Conservation (phyloP, 1,284 basidiomycete genomes). For the Ceratobasidium sp. region DNA sequence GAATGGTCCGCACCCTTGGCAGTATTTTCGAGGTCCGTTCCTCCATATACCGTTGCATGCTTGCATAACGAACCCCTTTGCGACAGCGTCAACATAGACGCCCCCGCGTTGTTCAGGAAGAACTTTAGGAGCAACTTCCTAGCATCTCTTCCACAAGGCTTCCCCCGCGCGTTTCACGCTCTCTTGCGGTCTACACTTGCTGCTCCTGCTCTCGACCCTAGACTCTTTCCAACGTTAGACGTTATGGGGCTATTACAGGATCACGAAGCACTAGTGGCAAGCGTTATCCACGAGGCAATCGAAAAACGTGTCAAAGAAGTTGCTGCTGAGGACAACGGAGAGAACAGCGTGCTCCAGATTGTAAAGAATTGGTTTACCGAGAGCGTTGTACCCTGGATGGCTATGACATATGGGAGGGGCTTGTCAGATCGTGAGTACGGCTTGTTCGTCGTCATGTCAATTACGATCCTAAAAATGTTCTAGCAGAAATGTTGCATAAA, state of each 20-base stretch:
- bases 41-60: constrained; percentile 15
- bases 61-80: constrained; percentile 16
- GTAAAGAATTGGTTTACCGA: constrained; percentile 82
- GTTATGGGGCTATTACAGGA: constrained; percentile 84
- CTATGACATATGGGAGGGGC: constrained; percentile 79
- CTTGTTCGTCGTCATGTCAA: constrained; percentile 36
- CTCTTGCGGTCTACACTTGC: constrained; percentile 77
- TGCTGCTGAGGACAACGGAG: constrained; percentile 74
- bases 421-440: constrained; percentile 66
- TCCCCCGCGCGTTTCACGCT: constrained; percentile 76
- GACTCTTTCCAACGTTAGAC: constrained; percentile 74
- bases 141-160: constrained; percentile 68
- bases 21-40: constrained; percentile 68
- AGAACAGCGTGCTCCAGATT: constrained; percentile 66
- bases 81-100: constrained; percentile 43
- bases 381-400: constrained; percentile 86
- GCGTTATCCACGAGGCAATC: constrained; percentile 87
- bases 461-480: constrained; percentile 46
- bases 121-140: constrained; percentile 65
- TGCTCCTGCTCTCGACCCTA: constrained; percentile 57
- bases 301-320: constrained; percentile 76
- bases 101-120: constrained; percentile 50
- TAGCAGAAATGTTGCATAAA: constrained; percentile 56
- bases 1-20: constrained; percentile 79
- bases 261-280: constrained; percentile 85